phyloP scores from a whole-genome alignment of 768 basidiomycete genomes.

The Amanita exitialis region DNA sequence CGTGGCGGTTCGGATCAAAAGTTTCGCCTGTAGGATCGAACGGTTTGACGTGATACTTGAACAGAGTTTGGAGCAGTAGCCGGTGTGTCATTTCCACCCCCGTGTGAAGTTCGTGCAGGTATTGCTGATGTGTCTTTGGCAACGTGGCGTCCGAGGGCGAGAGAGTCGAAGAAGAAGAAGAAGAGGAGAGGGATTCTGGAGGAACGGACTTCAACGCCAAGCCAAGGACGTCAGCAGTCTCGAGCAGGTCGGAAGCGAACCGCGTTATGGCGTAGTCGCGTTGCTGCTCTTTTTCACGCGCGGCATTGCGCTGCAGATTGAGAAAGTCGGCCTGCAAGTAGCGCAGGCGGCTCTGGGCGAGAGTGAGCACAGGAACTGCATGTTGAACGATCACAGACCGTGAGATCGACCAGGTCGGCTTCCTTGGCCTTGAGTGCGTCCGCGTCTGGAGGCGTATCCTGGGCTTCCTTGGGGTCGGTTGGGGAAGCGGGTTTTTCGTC shows the following conservation, averaged over 20 bases:
- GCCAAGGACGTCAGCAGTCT: conserved; percentile 83
- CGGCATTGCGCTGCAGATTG: conserved; percentile 87
- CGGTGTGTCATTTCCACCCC: conserved; percentile 93
- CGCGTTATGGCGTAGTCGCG: conserved; percentile 88
- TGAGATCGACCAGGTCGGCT: conserved; percentile 73
- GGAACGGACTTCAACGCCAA: conserved; percentile 77
- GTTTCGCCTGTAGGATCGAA: conserved; percentile 88
- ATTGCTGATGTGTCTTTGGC: conserved; percentile 45
- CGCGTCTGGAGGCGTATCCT: conserved; percentile 20
- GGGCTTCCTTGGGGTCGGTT: conserved; percentile 16
- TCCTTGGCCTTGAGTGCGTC: conserved; percentile 75
- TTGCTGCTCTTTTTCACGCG: conserved; percentile 86
- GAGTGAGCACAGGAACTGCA: conserved; percentile 8
- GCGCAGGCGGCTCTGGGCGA: conserved; percentile 67
- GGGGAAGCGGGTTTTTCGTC: conserved; percentile 34
- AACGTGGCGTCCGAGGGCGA: conserved; percentile 24
- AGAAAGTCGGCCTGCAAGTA: conserved; percentile 94
- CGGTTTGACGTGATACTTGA: conserved; percentile 84
- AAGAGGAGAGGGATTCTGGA: too few species aligned
- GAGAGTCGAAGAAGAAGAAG: conserved; percentile 19
- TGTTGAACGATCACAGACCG: conserved; percentile 34
- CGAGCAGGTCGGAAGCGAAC: conserved; percentile 84
- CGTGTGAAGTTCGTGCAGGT: conserved; percentile 64
- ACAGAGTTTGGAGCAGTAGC: conserved; percentile 79
- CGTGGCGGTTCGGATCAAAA: conserved; percentile 94